Base-by-base conservation (phyloP, 805 yeast genomes). In the Ogataea minuta region DNA sequence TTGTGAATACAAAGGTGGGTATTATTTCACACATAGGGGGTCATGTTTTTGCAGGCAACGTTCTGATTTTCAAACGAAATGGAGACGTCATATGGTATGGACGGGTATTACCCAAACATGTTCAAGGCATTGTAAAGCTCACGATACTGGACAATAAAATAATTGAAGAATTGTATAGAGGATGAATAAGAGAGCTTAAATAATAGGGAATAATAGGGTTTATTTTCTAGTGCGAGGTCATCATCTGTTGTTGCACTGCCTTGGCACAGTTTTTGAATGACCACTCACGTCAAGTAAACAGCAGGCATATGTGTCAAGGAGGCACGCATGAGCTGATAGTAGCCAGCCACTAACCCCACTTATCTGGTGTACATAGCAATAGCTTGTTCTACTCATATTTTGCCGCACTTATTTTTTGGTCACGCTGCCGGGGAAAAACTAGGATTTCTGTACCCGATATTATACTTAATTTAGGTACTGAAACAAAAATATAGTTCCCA, bases 21-120 rank as follows among this genome's bases (percentile, higher is more conserved):
- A 53, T 74, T 6, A 67, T 83, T 0, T 80, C 90, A 9, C 96
- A 87, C 57, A 68, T 87, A 28, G 95, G 95, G 1, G 96, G 96
- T 0, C 96, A 87, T 57, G 85, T 72, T 2, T 87, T 77, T 60
- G 95, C 96, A 2, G 95, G 95, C 0, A 87, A 87, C 53, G 77
- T 87, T 10, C 63, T 85, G 2, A 72, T 74, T 35, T 78, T 79
- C 46, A 67, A 67, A 33, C 59, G 57, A 9, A 56, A 62, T 23
- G 73, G 77, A 1, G 67, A 67, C 31, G 58, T 68, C 11, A 59
- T 81, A 2, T 86, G 95, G 95, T 86, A 85, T 56, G 93, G 95
- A 0, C 66, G 86, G 36, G 88, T 86, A 2, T 62, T 66, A 33
- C 88, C 91, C 0, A 64, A 68, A 4, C 71, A 74, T 31, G 80